Evolutionary conservation across 1,139 yeast species (phyloP), one percentile per base, ranked within the genome.

Genomic region (Kurtzmaniella quercitrusa): DNA sequence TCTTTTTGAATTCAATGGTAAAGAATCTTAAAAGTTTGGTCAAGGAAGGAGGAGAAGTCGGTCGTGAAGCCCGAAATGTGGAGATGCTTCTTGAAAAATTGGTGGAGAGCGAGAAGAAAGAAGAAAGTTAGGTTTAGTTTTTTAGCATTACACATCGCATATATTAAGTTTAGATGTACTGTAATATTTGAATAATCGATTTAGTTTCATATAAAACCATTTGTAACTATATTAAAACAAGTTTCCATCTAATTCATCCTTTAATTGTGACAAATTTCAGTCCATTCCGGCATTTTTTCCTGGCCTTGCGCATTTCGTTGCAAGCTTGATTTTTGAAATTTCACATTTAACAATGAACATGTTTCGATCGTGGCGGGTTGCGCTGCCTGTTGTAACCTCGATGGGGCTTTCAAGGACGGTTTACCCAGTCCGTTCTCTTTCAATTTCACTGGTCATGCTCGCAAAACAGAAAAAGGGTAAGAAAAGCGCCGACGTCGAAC

Each of bases 31-130:
- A 62, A 2, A 66, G 68, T 34, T 58, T 80, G 36, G 59, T 78
- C 8, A 81, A 80, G 52, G 95, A 87, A 53, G 91, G 89, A 8
- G 94, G 94, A 2, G 89, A 84, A 46, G 66, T 76, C 11, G 93
- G 89, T 3, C 75, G 82, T 47, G 72, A 71, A 40, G 84, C 88
- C 9, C 72, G 72, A 41, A 53, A 58, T 6, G 62, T 69, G 45
- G 42, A 64, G 33, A 55, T 36, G 3, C 43, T 58, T 1, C 46
- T 61, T 39, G 52, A 51, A 12, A 44, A 47, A 36, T 46, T 56
- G 26, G 26, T 16, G 23, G 18, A 34, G 49, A 19, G 30, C 42
- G 20, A 32, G 21, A 14, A 39, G 33, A 32, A 26, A 14, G 30
- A 26, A 26, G 30, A 26, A 9, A 9, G 4, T 9, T 26, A 26